Evolutionary conservation across 2,329 filamentous ascomycete genomes (phyloP).

Genomic region (Xylariaceae sp.): DNA sequence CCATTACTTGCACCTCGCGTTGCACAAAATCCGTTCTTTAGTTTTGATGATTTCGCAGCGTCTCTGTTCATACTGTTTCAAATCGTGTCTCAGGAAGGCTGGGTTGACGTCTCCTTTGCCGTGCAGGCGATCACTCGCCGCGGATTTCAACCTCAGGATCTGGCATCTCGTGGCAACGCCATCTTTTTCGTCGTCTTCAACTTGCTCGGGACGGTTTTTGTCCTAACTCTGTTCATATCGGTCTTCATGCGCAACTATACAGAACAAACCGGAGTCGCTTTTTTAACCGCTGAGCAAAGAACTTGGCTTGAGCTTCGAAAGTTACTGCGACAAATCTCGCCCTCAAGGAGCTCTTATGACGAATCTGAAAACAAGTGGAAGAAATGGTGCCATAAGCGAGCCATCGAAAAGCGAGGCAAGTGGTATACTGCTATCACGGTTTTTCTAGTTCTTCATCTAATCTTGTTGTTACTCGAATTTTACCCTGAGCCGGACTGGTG

Average conservation of each 20-base stretch:
- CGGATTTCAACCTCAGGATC: conserved; percentile 73
- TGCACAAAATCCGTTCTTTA: conserved; percentile 81
- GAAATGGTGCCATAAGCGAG: conserved; percentile 92
- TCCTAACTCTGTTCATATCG: conserved; percentile 95
- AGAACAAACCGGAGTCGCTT: conserved; percentile 96
- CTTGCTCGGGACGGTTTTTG: conserved; percentile 92
- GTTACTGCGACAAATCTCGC: conserved; percentile 87
- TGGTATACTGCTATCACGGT: conserved; percentile 87
- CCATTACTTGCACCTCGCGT: conserved; percentile 81
- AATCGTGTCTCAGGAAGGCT: conserved; percentile 98
- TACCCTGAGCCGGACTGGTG: conserved; percentile 76
- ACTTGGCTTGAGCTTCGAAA: conserved; percentile 97
- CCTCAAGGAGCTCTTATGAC: conserved; percentile 87
- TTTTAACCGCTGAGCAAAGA: conserved; percentile 91
- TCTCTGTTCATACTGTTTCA: conserved; percentile 97
- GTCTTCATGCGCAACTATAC: conserved; percentile 99
- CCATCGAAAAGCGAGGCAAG: conserved; percentile 89
- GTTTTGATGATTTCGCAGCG: conserved; percentile 94
- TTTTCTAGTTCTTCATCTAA: conserved; percentile 80
- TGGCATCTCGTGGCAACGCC: conserved; percentile 80
- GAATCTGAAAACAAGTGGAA: conserved; percentile 80
- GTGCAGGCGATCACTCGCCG: conserved; percentile 81
- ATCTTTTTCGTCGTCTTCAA: conserved; percentile 98
- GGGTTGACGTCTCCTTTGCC: conserved; percentile 89
- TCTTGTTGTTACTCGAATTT: conserved; percentile 85